These are phyloP conservation scores for Leucosporidium yakuticum DNA, from an alignment of 768 basidiomycete species.

Conservation along the genomic window DNA sequence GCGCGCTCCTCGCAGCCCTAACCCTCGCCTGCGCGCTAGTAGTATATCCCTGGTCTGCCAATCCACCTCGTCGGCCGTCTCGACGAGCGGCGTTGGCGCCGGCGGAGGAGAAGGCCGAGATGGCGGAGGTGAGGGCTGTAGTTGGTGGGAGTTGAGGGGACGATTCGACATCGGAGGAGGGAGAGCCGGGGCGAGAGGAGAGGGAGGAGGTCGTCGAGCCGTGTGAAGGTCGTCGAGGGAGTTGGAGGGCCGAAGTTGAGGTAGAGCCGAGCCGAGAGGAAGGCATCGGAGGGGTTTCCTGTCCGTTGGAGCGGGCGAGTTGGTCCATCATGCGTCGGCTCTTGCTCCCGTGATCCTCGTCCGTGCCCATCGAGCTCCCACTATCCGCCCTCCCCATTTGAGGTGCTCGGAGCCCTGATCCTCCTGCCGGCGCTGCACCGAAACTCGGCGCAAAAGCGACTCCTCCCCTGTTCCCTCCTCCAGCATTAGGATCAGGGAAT, in stretches of 20 bases:
- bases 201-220: not conserved
- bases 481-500: not conserved
- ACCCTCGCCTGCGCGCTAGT: not conserved
- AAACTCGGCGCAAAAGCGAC: not conserved
- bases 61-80: conserved; percentile 20
- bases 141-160: not conserved
- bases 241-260: not conserved
- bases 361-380: not conserved
- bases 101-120: conserved; percentile 27
- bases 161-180: not conserved
- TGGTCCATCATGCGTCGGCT: not conserved
- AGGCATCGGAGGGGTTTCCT: not conserved
- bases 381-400: not conserved
- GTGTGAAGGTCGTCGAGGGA: not conserved
- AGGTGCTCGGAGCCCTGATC: not conserved
- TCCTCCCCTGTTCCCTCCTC: not conserved
- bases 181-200: not conserved
- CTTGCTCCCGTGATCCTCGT: not conserved
- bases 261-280: not conserved
- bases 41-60: conserved; percentile 30
- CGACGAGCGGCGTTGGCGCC: conserved; percentile 10
- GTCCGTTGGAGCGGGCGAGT: not conserved
- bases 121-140: conserved; percentile 12
- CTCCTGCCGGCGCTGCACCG: not conserved
- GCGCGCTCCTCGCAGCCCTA: not conserved